Evolutionary conservation across 306 rosid species (phyloP), one percentile per base, ranked within the genome.

Genomic region (Quercus glauca): DNA sequence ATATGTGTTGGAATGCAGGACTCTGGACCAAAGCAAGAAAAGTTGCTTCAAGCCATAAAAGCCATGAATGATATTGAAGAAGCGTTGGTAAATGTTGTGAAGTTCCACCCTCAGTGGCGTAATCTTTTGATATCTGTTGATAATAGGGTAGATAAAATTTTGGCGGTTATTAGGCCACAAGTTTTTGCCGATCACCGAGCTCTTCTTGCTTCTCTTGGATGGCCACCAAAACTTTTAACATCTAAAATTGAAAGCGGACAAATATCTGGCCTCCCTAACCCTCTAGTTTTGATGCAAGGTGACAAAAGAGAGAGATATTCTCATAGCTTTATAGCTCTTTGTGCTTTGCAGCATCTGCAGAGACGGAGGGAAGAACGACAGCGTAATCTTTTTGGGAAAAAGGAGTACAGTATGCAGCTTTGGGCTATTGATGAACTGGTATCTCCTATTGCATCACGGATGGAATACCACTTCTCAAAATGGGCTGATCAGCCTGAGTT

Each of bases 401-500:
- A 79, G 68, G 82, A 81, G 76, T 73, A 60, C 26, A 71, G 37
- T 25, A 29, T 76, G 75, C 90, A 78, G 80, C 97, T 92, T 67
- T 92, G 97, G 97, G 89, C 91, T 76, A 88, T 92, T 45, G 89
- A 87, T 84, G 97, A 92, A 72, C 77, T 92, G 74, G 92, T 87
- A 61, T 84, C 91, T 81, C 97, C 97, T 41, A 83, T 92, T 79
- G 91, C 90, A 49, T 90, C 94, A 45, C 85, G 94, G 73, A 79
- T 88, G 90, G 94, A 92, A 71, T 80, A 88, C 79, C 94, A 90
- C 83, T 92, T 90, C 56, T 59, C 81, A 69, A 87, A 88, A 81
- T 92, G 94, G 94, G 77, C 76, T 80, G 93, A 92, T 73, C 94
- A 90, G 65, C 97, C 94, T 23, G 93, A 87, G 71, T 89, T 84